Evolutionary conservation across 495 filamentous ascomycete species (phyloP), one percentile per base, ranked within the genome.

Genomic region (Penicillium lagena): DNA sequence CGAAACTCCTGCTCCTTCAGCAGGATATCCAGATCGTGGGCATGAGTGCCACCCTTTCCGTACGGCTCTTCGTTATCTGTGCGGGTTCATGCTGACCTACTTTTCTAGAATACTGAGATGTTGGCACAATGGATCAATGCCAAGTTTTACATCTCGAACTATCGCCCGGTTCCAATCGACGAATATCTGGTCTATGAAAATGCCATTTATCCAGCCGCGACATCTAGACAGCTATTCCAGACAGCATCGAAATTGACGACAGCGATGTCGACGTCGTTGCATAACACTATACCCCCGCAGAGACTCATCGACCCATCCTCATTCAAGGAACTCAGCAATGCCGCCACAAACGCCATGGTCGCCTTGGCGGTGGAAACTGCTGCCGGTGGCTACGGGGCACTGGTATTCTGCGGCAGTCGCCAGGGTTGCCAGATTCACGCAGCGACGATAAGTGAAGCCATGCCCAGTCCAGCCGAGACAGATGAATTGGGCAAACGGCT

Each of bases 21-120:
- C 76, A 85, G 46, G 67, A 72, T 35, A 76, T 88, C 22, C 87
- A 93, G 51, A 80, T 93, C 17, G 70, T 90, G 41, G 87, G 82
- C 46, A 90, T 90, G 87, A 90, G 87, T 47, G 87, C 87, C 12
- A 90, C 87, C 2, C 60, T 90, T 29, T 80, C 81, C 35, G 83
- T 87, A 65, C 41, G 75, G 47, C 9, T n/a, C 27, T 30, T 1
- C n/a, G 27, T 35, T 35, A 13, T 29, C 10, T 12, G 10, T 4
- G 9, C 12, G 17, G 35, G n/a, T 35, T 22, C 22, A 22, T 22
- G 22, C 22, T 22, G 6, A 22, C 22, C 22, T 22, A 22, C 22
- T 22, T 3, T 22, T 22, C 22, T 22, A 88, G 84, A 90, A 90
- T 45, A 81, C 81, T 4, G 65, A 79, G 29, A 52, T 83, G 40